Evolutionary conservation across 306 rosid species (phyloP).

Genomic region (Prinsepia uniflora): DNA sequence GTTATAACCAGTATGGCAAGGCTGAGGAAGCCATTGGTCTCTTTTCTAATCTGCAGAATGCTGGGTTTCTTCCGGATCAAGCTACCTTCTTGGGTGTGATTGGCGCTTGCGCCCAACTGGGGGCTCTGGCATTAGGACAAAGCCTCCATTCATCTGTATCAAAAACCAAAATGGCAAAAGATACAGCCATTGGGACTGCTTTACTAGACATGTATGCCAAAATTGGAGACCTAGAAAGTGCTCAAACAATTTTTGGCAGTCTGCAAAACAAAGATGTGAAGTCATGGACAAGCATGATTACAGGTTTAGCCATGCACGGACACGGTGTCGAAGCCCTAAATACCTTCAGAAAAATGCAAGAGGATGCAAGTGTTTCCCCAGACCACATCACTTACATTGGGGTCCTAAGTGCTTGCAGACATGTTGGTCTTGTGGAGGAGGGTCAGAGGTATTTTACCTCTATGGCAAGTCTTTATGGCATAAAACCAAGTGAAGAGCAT

Average conservation of each 20-base stretch:
- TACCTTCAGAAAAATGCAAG: constrained; percentile 59
- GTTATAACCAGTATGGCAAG: constrained; percentile 52
- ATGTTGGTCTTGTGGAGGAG: constrained; percentile 60
- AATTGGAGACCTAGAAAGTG: constrained; percentile 52
- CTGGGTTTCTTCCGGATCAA: constrained; percentile 47
- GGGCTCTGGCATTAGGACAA: constrained; percentile 55
- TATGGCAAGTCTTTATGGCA: constrained; percentile 45
- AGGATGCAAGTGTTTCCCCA: constrained; percentile 45
- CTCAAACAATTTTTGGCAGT: constrained; percentile 42
- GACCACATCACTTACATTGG: constrained; percentile 60
- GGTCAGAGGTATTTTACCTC: constrained; percentile 49
- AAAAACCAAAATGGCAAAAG: constrained; percentile 37
- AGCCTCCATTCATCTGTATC: constrained; percentile 47
- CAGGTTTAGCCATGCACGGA: constrained; percentile 62
- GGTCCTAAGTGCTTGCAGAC: constrained; percentile 69
- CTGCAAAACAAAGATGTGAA: constrained; percentile 59
- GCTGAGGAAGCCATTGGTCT: constrained; percentile 42
- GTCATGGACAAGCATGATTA: constrained; percentile 73
- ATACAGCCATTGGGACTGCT: constrained; percentile 55
- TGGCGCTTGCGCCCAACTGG: constrained; percentile 46
- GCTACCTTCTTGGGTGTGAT: constrained; percentile 51
- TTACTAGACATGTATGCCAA: constrained; percentile 68
- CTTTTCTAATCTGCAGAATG: constrained; percentile 36
- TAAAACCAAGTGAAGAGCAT: constrained; percentile 63
- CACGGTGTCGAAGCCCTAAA: constrained; percentile 56